phyloP scores from a whole-genome alignment of 805 yeast species.

The Metschnikowia lachancei region DNA sequence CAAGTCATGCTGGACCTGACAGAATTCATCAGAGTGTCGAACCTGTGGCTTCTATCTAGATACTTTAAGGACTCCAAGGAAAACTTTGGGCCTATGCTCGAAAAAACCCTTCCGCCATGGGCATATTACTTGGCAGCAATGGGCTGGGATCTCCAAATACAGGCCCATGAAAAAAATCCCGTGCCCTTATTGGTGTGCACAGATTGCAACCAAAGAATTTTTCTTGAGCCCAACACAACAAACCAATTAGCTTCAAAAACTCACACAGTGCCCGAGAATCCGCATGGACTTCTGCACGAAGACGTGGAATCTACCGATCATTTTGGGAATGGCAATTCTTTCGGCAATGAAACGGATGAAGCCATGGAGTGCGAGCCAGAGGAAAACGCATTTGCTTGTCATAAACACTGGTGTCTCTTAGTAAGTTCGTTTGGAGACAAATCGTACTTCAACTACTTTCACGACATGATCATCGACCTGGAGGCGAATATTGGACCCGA shows the following conservation, averaged over 20 bases:
- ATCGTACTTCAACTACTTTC: constrained; percentile 24
- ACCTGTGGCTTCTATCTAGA: constrained; percentile 31
- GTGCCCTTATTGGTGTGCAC: constrained; percentile 35
- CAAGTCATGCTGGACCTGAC: constrained; percentile 2
- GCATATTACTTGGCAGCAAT: constrained; percentile 33
- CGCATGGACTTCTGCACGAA: not conserved
- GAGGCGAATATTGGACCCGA: constrained; percentile 25
- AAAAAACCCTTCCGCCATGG: constrained; percentile 29
- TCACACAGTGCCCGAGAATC: not conserved
- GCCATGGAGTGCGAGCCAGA: not conserved
- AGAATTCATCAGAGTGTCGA: constrained; percentile 26
- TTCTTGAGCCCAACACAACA: constrained; percentile 12
- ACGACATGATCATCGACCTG: constrained; percentile 23
- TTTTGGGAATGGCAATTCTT: no score
- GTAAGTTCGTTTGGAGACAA: constrained; percentile 15
- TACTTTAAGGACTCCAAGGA: constrained; percentile 37
- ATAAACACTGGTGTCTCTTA: constrained; percentile 39
- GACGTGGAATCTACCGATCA: not conserved
- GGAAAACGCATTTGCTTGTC: constrained; percentile 19
- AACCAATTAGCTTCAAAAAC: not conserved
- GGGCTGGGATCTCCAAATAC: constrained; percentile 40
- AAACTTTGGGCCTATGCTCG: constrained; percentile 26
- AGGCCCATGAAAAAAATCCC: constrained; percentile 25
- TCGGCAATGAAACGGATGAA: not conserved
- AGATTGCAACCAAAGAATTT: constrained; percentile 37